Evolutionary conservation across 169 alveolate genomes (phyloP).

Genomic region (Miamiensis avidus): DNA sequence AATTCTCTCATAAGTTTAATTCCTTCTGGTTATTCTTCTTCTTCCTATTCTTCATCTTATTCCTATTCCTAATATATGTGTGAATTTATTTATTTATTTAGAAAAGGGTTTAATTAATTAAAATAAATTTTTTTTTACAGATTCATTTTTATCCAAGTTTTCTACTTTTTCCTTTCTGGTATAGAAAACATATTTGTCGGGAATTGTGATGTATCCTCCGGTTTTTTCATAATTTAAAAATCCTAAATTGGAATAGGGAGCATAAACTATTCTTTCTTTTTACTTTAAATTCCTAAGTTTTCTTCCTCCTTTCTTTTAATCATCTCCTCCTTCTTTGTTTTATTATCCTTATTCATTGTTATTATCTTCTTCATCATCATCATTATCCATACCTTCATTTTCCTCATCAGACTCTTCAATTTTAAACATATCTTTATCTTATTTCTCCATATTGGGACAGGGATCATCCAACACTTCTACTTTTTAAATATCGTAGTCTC

Average conservation of each 20-base stretch:
- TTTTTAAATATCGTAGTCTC: slow-evolving; percentile 65
- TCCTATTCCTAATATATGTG: slow-evolving; percentile 19
- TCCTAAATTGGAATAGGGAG: slow-evolving; percentile 98
- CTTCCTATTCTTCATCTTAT: slow-evolving; percentile 47
- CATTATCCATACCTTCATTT: slow-evolving; percentile 12
- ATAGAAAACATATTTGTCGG: slow-evolving; percentile 93
- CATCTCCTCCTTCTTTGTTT: slow-evolving; percentile 44
- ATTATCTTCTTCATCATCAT: slow-evolving; percentile 29
- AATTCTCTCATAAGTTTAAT: slow-evolving; percentile 89
- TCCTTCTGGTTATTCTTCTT: slow-evolving; percentile 66
- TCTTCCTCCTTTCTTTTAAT: slow-evolving; percentile 62
- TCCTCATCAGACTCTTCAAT: slow-evolving; percentile 28
- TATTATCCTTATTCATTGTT: slow-evolving; percentile 4
- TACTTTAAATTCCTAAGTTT: slow-evolving; percentile 91
- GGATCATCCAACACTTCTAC: slow-evolving; percentile 76
- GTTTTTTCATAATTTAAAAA: slow-evolving; percentile 93
- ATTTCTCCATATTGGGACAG: slow-evolving; percentile 68
- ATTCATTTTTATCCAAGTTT: slow-evolving; percentile 18
- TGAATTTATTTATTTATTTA: background rate
- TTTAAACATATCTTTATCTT: slow-evolving; percentile 7
- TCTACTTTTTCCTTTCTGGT: slow-evolving; percentile 81
- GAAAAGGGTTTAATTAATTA: background rate
- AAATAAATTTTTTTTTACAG: background rate
- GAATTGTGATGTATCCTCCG: slow-evolving; percentile 97
- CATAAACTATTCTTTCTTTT: slow-evolving; percentile 95